Conservation (phyloP, 2,329 filamentous ascomycete species). For the Cercospora zeae-maydis region DNA sequence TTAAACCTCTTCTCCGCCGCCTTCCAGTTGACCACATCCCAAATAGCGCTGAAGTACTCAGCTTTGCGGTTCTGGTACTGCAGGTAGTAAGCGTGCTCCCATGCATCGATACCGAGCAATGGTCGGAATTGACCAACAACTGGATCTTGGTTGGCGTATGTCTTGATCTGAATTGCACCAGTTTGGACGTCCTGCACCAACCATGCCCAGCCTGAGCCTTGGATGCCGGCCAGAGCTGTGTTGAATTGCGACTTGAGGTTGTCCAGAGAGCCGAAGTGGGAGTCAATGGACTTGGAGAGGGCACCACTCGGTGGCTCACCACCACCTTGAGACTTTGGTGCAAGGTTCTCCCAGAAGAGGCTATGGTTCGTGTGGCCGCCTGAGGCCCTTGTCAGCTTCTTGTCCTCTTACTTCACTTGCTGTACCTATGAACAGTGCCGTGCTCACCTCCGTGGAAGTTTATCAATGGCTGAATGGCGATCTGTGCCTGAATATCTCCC, state of each 20-base stretch:
- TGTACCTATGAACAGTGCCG: background rate
- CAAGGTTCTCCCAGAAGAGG: slow-evolving; percentile 68
- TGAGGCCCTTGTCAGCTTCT: slow-evolving; percentile 13
- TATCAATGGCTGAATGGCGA: slow-evolving; percentile 56
- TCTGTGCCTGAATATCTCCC: slow-evolving; percentile 53
- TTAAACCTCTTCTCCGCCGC: slow-evolving; percentile 53
- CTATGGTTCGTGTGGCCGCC: slow-evolving; percentile 65
- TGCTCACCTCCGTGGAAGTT: slow-evolving; percentile 61
- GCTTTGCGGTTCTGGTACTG: slow-evolving; percentile 97
- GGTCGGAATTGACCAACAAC: slow-evolving; percentile 79
- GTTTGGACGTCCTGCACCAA: slow-evolving; percentile 65
- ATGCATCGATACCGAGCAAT: slow-evolving; percentile 85
- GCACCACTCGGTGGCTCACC: slow-evolving; percentile 60
- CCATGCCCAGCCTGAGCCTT: slow-evolving; percentile 74
- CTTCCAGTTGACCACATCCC: slow-evolving; percentile 97
- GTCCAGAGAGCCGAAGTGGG: slow-evolving; percentile 57
- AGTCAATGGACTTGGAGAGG: slow-evolving; percentile 57
- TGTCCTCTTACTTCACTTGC: background rate
- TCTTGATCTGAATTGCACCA: slow-evolving; percentile 66
- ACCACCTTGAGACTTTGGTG: slow-evolving; percentile 63
- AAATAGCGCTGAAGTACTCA: slow-evolving; percentile 89
- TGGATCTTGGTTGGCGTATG: slow-evolving; percentile 83
- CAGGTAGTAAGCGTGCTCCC: slow-evolving; percentile 95
- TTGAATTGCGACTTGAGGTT: slow-evolving; percentile 63
- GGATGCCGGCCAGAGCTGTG: slow-evolving; percentile 60